Percentiles rank a stretch among this genome's conserved stretches.
These are phyloP conservation scores for Saposhnikovia divaricata DNA, from an alignment of 129 eudicot genomes.

Conservation along the genomic window DNA sequence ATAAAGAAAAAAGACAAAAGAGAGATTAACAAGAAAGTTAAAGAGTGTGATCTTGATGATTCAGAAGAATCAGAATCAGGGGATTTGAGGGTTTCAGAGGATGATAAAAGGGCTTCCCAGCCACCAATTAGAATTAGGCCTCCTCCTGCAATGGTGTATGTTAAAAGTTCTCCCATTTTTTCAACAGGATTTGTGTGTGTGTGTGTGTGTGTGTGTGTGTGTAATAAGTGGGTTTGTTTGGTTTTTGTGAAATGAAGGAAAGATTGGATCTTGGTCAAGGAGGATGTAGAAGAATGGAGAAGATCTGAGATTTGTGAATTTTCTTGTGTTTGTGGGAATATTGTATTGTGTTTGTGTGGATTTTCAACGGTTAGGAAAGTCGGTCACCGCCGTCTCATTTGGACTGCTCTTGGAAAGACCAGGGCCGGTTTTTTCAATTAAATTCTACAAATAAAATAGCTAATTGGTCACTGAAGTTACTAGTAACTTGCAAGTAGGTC, in stretches of 20 bases:
- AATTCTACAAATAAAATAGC: too few relatives aligned
- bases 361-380: neutral
- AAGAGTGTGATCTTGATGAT: neutral
- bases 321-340: neutral
- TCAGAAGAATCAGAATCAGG: neutral
- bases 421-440: too few relatives aligned
- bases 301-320: neutral
- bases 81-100: conserved; percentile 2
- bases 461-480: too few relatives aligned
- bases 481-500: too few relatives aligned
- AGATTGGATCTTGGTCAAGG: neutral
- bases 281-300: neutral
- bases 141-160: conserved; percentile 12
- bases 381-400: neutral
- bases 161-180: conserved; percentile 7
- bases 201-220: too few relatives aligned
- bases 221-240: neutral
- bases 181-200: too few relatives aligned
- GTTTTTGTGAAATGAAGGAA: neutral
- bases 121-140: conserved; percentile 1
- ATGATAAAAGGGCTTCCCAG: conserved; percentile 11
- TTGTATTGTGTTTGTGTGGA: neutral
- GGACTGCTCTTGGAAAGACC: too few relatives aligned
- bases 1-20: conserved; percentile 7
- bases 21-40: neutral